Conservation (phyloP, 345 rosid genomes). For the Aquilaria yunnanensis region DNA sequence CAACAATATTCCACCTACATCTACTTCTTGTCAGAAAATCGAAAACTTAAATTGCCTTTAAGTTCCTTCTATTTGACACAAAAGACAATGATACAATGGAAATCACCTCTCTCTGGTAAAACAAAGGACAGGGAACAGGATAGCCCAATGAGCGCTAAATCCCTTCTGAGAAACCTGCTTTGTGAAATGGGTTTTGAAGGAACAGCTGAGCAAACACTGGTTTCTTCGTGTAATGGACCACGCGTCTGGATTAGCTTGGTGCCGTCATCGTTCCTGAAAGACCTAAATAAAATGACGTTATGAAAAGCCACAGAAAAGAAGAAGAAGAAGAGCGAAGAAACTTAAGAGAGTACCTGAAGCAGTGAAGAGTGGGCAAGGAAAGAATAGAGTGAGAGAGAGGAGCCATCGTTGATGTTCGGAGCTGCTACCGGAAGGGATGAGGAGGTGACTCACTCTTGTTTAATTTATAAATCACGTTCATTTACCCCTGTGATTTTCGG, state of each 20-base stretch:
- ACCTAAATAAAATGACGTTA: not conserved
- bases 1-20: not conserved
- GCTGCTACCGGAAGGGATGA: no score
- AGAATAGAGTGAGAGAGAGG: conserved; percentile 37
- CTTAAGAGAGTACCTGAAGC: conserved; percentile 24
- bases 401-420: conserved; percentile 24
- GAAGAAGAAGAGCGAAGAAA: conserved; percentile 1
- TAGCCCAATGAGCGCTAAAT: conserved; percentile 54
- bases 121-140: conserved; percentile 48
- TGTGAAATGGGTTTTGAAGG: conserved; percentile 25
- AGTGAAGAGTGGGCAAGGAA: conserved; percentile 19
- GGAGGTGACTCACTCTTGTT: no score
- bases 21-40: no score
- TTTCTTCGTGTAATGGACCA: conserved; percentile 27
- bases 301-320: not conserved
- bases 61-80: no score
- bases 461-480: no score
- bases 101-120: conserved; percentile 45
- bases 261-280: conserved; percentile 30
- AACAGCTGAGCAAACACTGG: conserved; percentile 26
- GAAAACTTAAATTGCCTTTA: no score
- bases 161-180: conserved; percentile 52
- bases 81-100: not conserved
- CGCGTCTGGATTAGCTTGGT: conserved; percentile 30
- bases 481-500: no score